phyloP scores from a whole-genome alignment of 1,284 basidiomycete genomes.

The Papiliotrema flavescens region DNA sequence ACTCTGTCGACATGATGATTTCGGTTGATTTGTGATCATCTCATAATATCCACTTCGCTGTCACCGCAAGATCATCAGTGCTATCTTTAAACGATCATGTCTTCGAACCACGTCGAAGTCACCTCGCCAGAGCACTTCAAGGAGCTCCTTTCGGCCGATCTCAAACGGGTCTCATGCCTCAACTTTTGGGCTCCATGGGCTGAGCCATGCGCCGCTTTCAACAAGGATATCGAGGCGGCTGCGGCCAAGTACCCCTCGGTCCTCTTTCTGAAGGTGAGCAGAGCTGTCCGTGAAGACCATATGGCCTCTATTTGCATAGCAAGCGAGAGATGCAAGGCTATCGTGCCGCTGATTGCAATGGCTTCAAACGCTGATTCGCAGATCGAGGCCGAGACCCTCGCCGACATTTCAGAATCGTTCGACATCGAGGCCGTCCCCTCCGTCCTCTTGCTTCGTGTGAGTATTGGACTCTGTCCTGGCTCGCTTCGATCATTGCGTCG shows the following conservation, averaged over 20 bases:
- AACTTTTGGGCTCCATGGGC: conserved; percentile 95
- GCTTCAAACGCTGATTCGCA: conserved; percentile 35
- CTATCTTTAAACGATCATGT: conserved; percentile 14
- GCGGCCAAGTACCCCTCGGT: conserved; percentile 66
- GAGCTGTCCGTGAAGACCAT: not conserved
- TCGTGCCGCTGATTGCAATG: too few species aligned
- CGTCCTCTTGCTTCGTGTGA: conserved; percentile 76
- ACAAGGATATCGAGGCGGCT: conserved; percentile 66
- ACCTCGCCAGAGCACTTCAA: conserved; percentile 69
- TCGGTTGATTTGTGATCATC: not conserved
- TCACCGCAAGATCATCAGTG: not conserved
- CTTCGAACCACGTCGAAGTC: conserved; percentile 52
- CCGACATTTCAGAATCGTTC: conserved; percentile 91
- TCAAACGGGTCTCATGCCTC: conserved; percentile 73
- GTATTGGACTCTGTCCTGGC: conserved; percentile 25
- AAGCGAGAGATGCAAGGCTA: not conserved
- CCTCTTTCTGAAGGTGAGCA: conserved; percentile 68
- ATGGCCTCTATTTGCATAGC: not conserved
- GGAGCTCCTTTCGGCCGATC: conserved; percentile 66
- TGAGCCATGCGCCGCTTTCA: conserved; percentile 82
- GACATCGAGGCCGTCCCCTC: conserved; percentile 87
- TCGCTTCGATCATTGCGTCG: too few species aligned
- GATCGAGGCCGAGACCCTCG: conserved; percentile 85
- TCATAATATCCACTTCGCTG: not conserved
- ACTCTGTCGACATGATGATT: too few species aligned